Evolutionary conservation across 2,329 filamentous ascomycete genomes (phyloP).

Genomic region (Cordyceps cicadae): DNA sequence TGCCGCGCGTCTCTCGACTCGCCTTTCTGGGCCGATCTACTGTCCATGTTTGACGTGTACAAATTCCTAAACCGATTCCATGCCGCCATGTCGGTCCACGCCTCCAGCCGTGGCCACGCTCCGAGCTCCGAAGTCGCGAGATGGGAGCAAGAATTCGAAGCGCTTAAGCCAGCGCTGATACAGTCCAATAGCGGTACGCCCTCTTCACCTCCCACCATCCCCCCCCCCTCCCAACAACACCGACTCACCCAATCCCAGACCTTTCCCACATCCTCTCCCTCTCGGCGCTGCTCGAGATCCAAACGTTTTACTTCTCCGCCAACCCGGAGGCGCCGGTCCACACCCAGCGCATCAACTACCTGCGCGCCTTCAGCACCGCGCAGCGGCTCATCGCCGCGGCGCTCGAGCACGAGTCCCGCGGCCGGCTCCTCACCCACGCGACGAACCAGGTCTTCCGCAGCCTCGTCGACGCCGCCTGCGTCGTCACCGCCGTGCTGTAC

Average conservation of each 20-base stretch:
- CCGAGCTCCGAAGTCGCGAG: conserved; percentile 37
- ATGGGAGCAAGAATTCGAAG: conserved; percentile 45
- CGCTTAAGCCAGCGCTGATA: conserved; percentile 37
- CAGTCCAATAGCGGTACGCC: conserved; percentile 38
- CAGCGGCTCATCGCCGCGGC: conserved; percentile 35
- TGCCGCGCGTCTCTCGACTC: conserved; percentile 32
- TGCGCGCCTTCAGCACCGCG: conserved; percentile 41
- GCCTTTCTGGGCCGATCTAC: conserved; percentile 35
- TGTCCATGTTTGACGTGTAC: conserved; percentile 38
- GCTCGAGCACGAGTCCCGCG: conserved; percentile 33
- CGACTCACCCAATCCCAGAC: conserved; percentile 25
- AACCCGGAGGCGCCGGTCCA: conserved; percentile 30
- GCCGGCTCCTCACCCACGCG: conserved; percentile 35
- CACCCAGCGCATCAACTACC: conserved; percentile 34
- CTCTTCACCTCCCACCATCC: background rate
- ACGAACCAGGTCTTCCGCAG: conserved; percentile 43
- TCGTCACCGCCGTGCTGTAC: conserved; percentile 37
- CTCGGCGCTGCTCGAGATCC: conserved; percentile 43
- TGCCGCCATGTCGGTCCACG: conserved; percentile 37
- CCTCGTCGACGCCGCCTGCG: conserved; percentile 36
- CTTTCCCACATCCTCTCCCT: conserved; percentile 41
- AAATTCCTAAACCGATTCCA: conserved; percentile 42
- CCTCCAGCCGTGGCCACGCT: conserved; percentile 39
- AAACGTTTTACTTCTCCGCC: conserved; percentile 44
- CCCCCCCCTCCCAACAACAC: background rate